Conservation (phyloP, 164 flowering plant species). For the Vitis cinerea region DNA sequence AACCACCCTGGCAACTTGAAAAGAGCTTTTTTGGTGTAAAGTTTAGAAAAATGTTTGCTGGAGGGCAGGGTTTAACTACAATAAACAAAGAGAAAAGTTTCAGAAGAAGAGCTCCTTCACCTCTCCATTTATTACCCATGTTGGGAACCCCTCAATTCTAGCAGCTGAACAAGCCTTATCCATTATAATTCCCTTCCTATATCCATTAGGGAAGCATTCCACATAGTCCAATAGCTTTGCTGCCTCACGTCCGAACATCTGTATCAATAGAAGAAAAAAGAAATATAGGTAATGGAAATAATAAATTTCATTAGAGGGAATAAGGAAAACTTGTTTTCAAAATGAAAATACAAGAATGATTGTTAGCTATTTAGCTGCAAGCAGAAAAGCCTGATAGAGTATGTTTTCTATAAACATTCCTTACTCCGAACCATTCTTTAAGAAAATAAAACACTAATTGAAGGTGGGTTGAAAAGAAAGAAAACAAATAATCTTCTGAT, state of each 20-base stretch:
- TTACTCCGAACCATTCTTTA: no score
- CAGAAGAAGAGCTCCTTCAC: constrained; percentile 30
- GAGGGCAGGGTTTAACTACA: neutral
- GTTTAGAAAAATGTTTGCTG: no score
- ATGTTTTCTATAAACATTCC: no score
- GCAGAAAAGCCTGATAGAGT: no score
- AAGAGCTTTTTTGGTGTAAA: neutral
- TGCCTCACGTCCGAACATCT: constrained; percentile 96
- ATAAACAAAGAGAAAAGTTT: neutral
- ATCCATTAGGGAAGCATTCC: constrained; percentile 94
- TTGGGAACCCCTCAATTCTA: constrained; percentile 81
- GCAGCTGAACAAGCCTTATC: constrained; percentile 58
- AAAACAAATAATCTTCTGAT: no score
- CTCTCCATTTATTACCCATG: constrained; percentile 94
- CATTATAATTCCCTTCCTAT: constrained; percentile 61
- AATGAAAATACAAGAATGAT: neutral
- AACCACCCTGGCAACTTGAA: neutral
- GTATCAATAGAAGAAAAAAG: neutral
- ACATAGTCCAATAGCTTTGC: constrained; percentile 76
- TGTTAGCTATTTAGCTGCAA: no score
- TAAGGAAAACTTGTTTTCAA: neutral
- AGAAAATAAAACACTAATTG: no score
- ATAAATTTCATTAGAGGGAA: neutral
- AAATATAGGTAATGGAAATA: neutral
- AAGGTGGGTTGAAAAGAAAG: neutral